Conservation (phyloP, 441 rosid species). For the Gossypium laxum region DNA sequence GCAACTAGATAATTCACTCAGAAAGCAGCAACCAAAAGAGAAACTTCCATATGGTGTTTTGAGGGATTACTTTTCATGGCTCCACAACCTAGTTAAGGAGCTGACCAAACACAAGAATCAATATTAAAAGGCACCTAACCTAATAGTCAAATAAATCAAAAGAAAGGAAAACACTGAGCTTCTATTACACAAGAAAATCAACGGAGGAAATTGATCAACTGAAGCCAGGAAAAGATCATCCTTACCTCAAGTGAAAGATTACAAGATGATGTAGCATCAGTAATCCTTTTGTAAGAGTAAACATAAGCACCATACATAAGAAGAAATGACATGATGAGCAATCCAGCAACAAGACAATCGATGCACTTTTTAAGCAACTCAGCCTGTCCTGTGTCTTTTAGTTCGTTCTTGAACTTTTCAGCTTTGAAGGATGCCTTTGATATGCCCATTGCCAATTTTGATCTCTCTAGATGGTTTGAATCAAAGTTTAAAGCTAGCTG, state of each 20-base stretch:
- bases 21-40: neutral
- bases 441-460: conserved; percentile 53
- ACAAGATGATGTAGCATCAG: conserved; percentile 63
- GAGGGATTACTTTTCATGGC: neutral
- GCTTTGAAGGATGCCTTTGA: conserved; percentile 56
- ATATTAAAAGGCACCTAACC: neutral
- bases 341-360: conserved; percentile 74
- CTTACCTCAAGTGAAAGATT: conserved; percentile 33
- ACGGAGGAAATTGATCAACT: neutral
- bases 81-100: neutral
- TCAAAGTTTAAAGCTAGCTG: conserved; percentile 43
- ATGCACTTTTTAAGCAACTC: conserved; percentile 57
- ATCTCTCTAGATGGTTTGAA: conserved; percentile 49
- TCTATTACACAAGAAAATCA: neutral
- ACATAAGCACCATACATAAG: conserved; percentile 54
- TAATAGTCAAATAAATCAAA: conserved; percentile 3
- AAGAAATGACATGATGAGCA: conserved; percentile 46
- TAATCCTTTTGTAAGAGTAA: conserved; percentile 54
- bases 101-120: neutral
- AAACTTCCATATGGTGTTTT: neutral
- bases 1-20: neutral
- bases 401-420: conserved; percentile 62
- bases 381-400: conserved; percentile 56
- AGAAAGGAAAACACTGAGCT: neutral
- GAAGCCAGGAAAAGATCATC: neutral